Percentiles rank a stretch among this genome's conserved stretches.
Evolutionary conservation across 2,329 filamentous ascomycete species (phyloP).

Genomic region (Phyllosticta citrichinensis): DNA sequence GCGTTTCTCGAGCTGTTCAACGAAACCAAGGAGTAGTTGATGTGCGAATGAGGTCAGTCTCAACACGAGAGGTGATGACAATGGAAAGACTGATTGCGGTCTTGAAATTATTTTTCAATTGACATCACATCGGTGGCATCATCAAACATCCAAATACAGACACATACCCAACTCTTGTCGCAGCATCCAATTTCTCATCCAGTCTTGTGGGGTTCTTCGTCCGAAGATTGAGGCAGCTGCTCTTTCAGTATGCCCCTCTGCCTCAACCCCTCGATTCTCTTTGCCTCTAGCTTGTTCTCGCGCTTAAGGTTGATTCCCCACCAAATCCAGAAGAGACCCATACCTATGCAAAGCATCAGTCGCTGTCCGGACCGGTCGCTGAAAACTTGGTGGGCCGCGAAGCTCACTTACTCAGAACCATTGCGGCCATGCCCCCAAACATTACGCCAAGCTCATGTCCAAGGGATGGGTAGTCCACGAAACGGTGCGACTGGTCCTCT

Average conservation of each 20-base stretch:
- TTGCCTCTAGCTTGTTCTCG: conserved; percentile 12
- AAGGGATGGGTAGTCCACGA: conserved; percentile 10
- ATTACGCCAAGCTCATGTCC: conserved; percentile 16
- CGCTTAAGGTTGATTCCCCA: conserved; percentile 12
- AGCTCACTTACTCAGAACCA: conserved; percentile 12
- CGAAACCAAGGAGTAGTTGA: conserved; percentile 41
- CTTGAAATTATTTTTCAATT: not conserved
- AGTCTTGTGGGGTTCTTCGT: not conserved
- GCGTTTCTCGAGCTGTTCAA: conserved; percentile 59
- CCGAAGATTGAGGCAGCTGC: not conserved
- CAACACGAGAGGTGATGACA: not conserved
- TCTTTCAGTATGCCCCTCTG: conserved; percentile 13
- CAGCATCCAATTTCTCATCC: not conserved
- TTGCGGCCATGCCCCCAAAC: conserved; percentile 12
- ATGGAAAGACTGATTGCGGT: not conserved
- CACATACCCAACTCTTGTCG: not conserved
- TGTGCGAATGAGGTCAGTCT: not conserved
- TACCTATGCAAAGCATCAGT: conserved; percentile 5
- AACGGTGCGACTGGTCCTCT: not conserved
- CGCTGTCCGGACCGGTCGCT: not conserved
- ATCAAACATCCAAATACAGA: not conserved
- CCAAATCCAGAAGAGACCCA: conserved; percentile 14
- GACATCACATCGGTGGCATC: not conserved
- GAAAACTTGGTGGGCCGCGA: too few relatives aligned
- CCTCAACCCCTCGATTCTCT: conserved; percentile 12